These are phyloP conservation scores for Hemerocallis citrina DNA, from an alignment of 106 monocot genomes.

Conservation along the genomic window DNA sequence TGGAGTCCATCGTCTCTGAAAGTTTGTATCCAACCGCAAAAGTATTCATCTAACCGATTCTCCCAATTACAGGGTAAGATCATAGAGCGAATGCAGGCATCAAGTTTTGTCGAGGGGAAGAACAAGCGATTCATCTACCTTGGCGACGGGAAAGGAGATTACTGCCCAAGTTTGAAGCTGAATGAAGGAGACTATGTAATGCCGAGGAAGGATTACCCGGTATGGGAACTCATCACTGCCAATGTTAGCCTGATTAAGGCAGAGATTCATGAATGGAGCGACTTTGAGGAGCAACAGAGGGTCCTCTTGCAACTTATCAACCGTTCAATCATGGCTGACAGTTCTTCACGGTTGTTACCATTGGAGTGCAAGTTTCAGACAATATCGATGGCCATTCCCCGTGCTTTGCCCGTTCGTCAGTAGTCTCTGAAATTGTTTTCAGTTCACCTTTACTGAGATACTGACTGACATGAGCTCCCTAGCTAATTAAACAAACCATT, in stretches of 20 bases:
- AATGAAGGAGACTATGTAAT: constrained; percentile 40
- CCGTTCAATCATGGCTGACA: neutral
- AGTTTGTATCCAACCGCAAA: too few species aligned
- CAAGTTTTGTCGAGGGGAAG: neutral
- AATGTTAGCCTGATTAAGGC: constrained; percentile 25
- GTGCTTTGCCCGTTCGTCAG: constrained; percentile 23
- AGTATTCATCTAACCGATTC: too few species aligned
- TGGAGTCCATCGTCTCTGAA: too few species aligned
- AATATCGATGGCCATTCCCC: constrained; percentile 11
- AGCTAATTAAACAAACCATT: too few species aligned
- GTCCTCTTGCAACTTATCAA: constrained; percentile 30
- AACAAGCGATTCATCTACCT: constrained; percentile 50
- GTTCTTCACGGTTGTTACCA: neutral
- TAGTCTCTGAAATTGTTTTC: too few species aligned
- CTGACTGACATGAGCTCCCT: too few species aligned
- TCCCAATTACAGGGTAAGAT: constrained; percentile 2
- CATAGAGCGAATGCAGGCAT: constrained; percentile 4
- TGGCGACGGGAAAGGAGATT: constrained; percentile 68
- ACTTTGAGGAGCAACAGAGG: constrained; percentile 30
- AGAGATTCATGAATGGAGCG: constrained; percentile 47
- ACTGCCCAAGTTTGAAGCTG: constrained; percentile 41
- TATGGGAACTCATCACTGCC: constrained; percentile 46
- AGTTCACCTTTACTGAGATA: too few species aligned
- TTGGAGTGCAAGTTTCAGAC: constrained; percentile 30
- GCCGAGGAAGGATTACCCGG: constrained; percentile 54